Conservation (phyloP, 345 rosid species). For the Eucalyptus pauciflora region DNA sequence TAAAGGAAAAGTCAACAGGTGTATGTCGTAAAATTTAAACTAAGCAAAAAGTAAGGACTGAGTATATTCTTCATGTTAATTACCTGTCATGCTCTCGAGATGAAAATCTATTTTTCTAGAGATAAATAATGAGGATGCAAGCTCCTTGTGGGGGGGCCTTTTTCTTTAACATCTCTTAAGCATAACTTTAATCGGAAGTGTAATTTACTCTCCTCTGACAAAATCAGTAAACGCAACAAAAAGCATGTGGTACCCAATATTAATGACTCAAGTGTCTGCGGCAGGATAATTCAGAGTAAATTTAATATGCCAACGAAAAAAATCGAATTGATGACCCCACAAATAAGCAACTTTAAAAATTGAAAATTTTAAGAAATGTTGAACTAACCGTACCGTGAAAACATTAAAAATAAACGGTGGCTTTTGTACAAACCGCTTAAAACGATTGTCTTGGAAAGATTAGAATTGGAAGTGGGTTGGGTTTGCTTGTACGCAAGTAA, state of each 20-base stretch:
- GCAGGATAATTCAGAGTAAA: background rate
- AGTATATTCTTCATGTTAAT: background rate
- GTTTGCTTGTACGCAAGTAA: background rate
- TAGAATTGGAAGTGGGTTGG: background rate
- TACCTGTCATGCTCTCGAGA: background rate
- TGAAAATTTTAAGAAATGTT: background rate
- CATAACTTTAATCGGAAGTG: background rate
- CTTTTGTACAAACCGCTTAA: background rate
- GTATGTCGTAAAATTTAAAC: background rate
- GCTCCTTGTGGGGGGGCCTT: background rate
- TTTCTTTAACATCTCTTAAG: background rate
- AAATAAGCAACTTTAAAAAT: background rate
- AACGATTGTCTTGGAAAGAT: background rate
- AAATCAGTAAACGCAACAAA: background rate
- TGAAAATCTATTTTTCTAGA: background rate
- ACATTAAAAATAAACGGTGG: background rate
- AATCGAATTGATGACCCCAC: background rate
- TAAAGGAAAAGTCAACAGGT: background rate
- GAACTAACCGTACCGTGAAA: background rate
- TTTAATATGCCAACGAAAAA: background rate
- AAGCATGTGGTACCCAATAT: background rate
- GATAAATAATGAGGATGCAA: background rate
- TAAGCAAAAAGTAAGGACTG: background rate
- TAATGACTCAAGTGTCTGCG: background rate
- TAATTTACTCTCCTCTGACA: background rate